Conservation (phyloP, 805 yeast species). For the Candida berthetii region DNA sequence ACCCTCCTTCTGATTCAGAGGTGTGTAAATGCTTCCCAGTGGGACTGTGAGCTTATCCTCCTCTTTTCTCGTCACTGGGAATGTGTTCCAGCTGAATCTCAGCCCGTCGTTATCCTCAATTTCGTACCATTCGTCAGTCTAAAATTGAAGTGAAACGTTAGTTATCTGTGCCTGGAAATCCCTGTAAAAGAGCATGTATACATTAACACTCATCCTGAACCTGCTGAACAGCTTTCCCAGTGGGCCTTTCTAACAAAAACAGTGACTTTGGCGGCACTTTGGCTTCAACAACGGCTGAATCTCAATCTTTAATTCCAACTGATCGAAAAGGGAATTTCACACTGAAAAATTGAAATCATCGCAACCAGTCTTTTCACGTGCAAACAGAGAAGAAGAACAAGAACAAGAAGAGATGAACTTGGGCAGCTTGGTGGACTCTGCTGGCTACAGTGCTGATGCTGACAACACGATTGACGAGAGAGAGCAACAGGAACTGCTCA, state of each 20-base stretch:
- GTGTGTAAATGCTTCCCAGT: slow-evolving; percentile 86
- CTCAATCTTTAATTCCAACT: too few species aligned
- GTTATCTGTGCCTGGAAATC: too few species aligned
- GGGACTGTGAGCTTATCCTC: slow-evolving; percentile 89
- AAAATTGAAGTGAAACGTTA: too few species aligned
- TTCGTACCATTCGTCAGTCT: slow-evolving; percentile 15
- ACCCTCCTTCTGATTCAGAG: slow-evolving; percentile 70
- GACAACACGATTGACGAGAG: too few species aligned
- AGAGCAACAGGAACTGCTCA: not conserved
- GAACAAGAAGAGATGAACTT: not conserved
- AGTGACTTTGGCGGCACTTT: too few species aligned
- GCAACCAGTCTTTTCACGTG: too few species aligned
- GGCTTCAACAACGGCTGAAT: too few species aligned
- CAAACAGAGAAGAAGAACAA: too few species aligned
- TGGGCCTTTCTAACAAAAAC: not conserved
- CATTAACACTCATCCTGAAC: not conserved
- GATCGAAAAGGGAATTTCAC: too few species aligned
- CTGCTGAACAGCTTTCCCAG: not conserved
- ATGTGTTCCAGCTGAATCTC: slow-evolving; percentile 71
- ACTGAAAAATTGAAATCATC: too few species aligned
- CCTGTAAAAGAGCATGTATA: not conserved
- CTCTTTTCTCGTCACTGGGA: slow-evolving; percentile 84
- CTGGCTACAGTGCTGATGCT: not conserved
- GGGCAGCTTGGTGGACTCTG: not conserved
- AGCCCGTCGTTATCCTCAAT: slow-evolving; percentile 66